Percentiles rank a stretch among this genome's conserved stretches.
Conservation (phyloP, 1,284 basidiomycete genomes). For the Boletus sp. region DNA sequence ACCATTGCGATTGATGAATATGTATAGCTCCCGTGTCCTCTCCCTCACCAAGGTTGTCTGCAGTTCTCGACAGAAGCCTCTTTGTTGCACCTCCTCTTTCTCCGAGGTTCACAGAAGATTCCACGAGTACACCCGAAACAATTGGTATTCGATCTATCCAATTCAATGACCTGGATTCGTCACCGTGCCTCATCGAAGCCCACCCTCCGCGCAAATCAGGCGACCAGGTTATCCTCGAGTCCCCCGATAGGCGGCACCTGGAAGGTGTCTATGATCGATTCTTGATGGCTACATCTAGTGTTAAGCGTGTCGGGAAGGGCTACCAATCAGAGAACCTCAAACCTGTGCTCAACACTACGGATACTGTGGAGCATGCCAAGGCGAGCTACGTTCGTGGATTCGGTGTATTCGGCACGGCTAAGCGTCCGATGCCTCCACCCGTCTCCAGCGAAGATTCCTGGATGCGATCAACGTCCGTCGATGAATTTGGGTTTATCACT, state of each 20-base stretch:
- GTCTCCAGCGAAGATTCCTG: slow-evolving; percentile 59
- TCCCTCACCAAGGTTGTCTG: slow-evolving; percentile 51
- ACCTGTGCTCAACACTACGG: slow-evolving; percentile 28
- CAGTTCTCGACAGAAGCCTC: slow-evolving; percentile 60
- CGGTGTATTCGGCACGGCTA: slow-evolving; percentile 49
- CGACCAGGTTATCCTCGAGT: slow-evolving; percentile 41
- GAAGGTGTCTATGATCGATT: slow-evolving; percentile 75
- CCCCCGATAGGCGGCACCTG: slow-evolving; percentile 52
- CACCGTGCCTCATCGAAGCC: slow-evolving; percentile 58
- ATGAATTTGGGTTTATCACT: slow-evolving; percentile 52
- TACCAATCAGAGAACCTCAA: slow-evolving; percentile 64
- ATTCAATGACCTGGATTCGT: slow-evolving; percentile 51
- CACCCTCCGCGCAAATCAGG: slow-evolving; percentile 48
- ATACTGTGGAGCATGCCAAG: slow-evolving; percentile 23
- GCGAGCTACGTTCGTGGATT: slow-evolving; percentile 38
- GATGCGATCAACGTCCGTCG: slow-evolving; percentile 40
- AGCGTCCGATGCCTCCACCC: slow-evolving; percentile 59
- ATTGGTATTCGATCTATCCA: slow-evolving; percentile 26
- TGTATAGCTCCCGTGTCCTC: slow-evolving; percentile 37
- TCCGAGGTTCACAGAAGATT: slow-evolving; percentile 23
- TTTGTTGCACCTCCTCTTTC: slow-evolving; percentile 52
- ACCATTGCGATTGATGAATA: slow-evolving; percentile 1
- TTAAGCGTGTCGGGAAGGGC: slow-evolving; percentile 69
- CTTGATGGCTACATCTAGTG: slow-evolving; percentile 71
- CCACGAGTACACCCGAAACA: slow-evolving; percentile 27